A percentile compares a stretch with the other conserved stretches of the same genome.
These are phyloP conservation scores for Claviceps sp. DNA, from an alignment of 2,329 filamentous ascomycete species.

Conservation along the genomic window DNA sequence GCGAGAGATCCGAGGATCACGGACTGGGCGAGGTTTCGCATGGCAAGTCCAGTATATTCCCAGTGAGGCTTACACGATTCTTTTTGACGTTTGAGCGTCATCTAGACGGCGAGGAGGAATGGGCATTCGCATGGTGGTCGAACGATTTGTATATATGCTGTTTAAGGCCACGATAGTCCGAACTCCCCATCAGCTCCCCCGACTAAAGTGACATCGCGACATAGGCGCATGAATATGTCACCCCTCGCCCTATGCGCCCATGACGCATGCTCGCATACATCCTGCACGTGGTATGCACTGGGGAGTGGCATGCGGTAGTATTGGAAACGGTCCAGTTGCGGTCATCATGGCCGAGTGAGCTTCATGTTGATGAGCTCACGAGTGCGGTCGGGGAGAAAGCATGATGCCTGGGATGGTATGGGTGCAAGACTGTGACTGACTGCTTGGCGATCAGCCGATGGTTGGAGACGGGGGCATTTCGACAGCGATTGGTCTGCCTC, in stretches of 20 bases:
- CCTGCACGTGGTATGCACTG: not conserved
- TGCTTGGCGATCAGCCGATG: not conserved
- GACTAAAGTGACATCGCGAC: too few relatives aligned
- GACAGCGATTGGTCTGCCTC: too few relatives aligned
- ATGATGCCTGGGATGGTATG: not conserved
- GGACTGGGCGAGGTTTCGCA: not conserved
- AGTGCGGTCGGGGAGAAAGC: not conserved
- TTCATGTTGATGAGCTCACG: not conserved
- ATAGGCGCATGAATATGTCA: not conserved
- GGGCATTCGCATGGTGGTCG: not conserved
- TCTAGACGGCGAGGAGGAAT: not conserved
- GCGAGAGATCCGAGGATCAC: conserved; percentile 3
- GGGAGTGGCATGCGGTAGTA: not conserved
- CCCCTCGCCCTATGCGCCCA: not conserved
- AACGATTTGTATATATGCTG: not conserved
- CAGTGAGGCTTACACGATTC: not conserved
- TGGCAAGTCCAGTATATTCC: not conserved
- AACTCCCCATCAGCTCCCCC: not conserved
- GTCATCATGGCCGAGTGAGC: not conserved
- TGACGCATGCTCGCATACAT: not conserved
- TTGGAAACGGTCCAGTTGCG: not conserved
- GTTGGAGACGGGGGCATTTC: not conserved
- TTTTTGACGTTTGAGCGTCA: not conserved
- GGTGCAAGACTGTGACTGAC: not conserved
- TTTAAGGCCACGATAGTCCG: not conserved